A percentile compares a stretch with the other conserved stretches of the same genome.
phyloP scores from a whole-genome alignment of 148 eudicot genomes.

The Linanthus parryae region DNA sequence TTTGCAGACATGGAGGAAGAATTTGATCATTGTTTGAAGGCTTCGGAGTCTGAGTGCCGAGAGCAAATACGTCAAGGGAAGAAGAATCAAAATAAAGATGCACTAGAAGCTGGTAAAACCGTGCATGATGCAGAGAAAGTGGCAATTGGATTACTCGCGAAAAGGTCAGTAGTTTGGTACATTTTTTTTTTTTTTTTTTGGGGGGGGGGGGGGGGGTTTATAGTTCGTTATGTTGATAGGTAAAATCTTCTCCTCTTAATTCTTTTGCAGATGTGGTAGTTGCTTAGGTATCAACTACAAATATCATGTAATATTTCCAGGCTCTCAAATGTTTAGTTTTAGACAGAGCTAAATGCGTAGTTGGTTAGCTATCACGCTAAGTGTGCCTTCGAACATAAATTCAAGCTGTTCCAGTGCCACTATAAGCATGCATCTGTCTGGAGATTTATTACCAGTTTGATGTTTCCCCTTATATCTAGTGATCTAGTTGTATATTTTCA shows the following conservation, averaged over 20 bases:
- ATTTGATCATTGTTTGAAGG: no score
- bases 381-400: not conserved
- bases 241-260: no score
- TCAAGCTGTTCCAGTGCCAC: not conserved
- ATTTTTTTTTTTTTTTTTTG: not conserved
- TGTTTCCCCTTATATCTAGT: not conserved
- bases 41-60: no score
- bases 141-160: slow-evolving; percentile 46
- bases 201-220: no score
- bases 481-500: not conserved
- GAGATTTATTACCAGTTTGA: not conserved
- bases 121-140: slow-evolving; percentile 36
- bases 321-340: not conserved
- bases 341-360: no score
- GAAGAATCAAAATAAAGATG: no score
- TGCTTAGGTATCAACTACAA: not conserved
- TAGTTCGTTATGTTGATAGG: not conserved
- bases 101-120: slow-evolving; percentile 13
- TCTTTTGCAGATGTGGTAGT: not conserved
- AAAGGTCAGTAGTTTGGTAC: slow-evolving; percentile 30
- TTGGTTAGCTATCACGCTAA: no score
- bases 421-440: not conserved
- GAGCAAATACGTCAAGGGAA: no score
- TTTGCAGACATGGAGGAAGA: no score
- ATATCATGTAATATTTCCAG: not conserved